Base-by-base conservation (phyloP, 805 yeast genomes). In the Metschnikowia vanudenii region DNA sequence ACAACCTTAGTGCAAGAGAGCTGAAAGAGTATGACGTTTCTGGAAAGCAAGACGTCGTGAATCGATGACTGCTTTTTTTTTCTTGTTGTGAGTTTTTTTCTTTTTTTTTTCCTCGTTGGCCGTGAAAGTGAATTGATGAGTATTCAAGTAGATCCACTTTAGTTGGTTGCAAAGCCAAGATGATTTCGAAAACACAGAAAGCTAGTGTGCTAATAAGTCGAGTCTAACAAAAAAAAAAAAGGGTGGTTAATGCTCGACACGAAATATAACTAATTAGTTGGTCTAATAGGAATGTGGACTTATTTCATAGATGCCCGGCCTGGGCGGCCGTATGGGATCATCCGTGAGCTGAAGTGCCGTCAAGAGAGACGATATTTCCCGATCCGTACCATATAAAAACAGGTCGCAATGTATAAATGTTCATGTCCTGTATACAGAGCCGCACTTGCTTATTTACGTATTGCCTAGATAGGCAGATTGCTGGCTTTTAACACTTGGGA, bases 311-410 rank as follows among this genome's bases (percentile, higher is more conserved):
- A 24, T 3, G 26, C 31, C 39, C 31, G 43, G 11, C 11, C 29
- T 31, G 22, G 34, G 20, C 19, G 39, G 22, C 37, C 34, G n/a
- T 31, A 22, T 32, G 34, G 45, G 16, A 18, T 22, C 16, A 12
- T 9, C 39, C 39, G n/a, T 24, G 22, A 17, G 34, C 45, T 16
- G 9, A n/a, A 22, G 24, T 22, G 24, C 24, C 24, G 24, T 22
- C 24, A 22, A 22, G 8, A 22, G 45, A 36, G 45, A 36, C 30
- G 40, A 13, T 14, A 29, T 42, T 30, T 30, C 45, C 45, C 40
- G 38, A 28, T 45, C n/a, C 13, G 38, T 14, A 19, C 19, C 18
- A 34, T 14, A 14, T 29, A 18, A 19, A 35, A 33, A 37, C 45
- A 43, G 7, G 14, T 3, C 16, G 41, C 37, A 31, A 29, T 37